phyloP scores from a whole-genome alignment of 495 filamentous ascomycete species.

The Penicillium atrosanguineum region DNA sequence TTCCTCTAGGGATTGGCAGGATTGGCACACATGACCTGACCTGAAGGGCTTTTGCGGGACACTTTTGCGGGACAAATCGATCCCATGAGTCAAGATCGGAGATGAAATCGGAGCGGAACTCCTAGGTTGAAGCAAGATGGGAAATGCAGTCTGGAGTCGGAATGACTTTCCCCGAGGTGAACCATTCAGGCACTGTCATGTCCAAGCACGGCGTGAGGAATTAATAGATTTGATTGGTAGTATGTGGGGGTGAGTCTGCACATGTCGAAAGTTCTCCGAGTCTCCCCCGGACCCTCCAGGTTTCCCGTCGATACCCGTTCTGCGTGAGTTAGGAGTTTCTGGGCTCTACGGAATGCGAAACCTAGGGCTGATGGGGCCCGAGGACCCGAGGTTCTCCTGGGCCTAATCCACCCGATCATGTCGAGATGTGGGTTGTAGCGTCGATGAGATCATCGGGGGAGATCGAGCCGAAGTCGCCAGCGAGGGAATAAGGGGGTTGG shows the following conservation, averaged over 20 bases:
- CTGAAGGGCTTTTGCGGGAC: constrained; percentile 9
- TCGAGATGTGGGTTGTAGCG: background rate
- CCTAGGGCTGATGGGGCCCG: constrained; percentile 6
- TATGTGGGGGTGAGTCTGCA: background rate
- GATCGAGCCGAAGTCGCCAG: constrained; percentile 9
- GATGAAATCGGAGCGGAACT: background rate
- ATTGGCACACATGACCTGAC: constrained; percentile 23
- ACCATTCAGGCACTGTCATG: background rate
- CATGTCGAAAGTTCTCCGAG: constrained; percentile 27
- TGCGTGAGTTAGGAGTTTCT: constrained; percentile 1
- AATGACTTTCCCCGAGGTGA: constrained; percentile 23
- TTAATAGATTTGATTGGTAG: constrained; percentile 1
- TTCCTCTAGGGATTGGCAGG: constrained; percentile 25
- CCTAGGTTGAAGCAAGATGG: background rate
- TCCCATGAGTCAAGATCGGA: constrained; percentile 1
- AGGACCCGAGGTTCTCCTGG: constrained; percentile 25
- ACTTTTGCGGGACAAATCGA: constrained; percentile 3
- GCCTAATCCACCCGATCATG: constrained; percentile 27
- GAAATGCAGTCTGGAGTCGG: constrained; percentile 2
- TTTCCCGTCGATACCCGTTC: constrained; percentile 26
- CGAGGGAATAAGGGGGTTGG: background rate
- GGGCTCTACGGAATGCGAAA: background rate
- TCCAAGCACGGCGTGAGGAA: background rate
- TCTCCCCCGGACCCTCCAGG: constrained; percentile 21
- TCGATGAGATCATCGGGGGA: constrained; percentile 19